Evolutionary conservation across 2,329 filamentous ascomycete species (phyloP).

Genomic region (Pyrenophora tritici-repentis): DNA sequence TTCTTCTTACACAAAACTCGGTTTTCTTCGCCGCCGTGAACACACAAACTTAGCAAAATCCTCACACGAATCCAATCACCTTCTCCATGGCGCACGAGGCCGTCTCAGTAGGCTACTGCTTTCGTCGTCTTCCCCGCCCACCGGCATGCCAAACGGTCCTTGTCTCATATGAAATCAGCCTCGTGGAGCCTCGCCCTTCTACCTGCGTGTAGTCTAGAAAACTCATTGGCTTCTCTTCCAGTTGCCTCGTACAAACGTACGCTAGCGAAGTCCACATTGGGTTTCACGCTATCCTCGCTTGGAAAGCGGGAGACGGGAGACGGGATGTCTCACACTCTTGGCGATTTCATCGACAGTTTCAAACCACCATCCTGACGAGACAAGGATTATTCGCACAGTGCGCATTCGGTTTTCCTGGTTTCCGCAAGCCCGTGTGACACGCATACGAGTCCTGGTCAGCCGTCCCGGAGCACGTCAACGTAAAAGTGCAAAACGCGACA

Average conservation of each 20-base stretch:
- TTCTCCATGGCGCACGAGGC: no score
- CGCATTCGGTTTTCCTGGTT: conserved; percentile 23
- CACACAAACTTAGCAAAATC: no score
- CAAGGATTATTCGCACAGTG: conserved; percentile 19
- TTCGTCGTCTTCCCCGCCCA: no score
- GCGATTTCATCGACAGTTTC: conserved; percentile 40
- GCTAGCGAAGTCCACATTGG: conserved; percentile 23
- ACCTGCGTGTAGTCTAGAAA: no score
- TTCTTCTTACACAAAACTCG: no score
- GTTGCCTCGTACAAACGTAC: not conserved
- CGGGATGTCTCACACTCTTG: conserved; percentile 36
- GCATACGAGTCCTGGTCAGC: conserved; percentile 14
- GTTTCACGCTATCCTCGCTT: conserved; percentile 33
- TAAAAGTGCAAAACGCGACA: conserved; percentile 29
- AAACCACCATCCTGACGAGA: conserved; percentile 29
- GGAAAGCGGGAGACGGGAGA: conserved; percentile 17
- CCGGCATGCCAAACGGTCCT: no score
- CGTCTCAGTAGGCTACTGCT: no score
- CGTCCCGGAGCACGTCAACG: conserved; percentile 8
- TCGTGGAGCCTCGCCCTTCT: no score
- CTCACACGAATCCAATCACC: no score
- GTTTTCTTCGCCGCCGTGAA: no score
- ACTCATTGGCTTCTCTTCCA: not conserved
- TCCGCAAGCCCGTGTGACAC: conserved; percentile 13
- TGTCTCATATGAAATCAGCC: no score